Base-by-base conservation (phyloP, 805 yeast species). In the Cyberlindnera sargentensis region DNA sequence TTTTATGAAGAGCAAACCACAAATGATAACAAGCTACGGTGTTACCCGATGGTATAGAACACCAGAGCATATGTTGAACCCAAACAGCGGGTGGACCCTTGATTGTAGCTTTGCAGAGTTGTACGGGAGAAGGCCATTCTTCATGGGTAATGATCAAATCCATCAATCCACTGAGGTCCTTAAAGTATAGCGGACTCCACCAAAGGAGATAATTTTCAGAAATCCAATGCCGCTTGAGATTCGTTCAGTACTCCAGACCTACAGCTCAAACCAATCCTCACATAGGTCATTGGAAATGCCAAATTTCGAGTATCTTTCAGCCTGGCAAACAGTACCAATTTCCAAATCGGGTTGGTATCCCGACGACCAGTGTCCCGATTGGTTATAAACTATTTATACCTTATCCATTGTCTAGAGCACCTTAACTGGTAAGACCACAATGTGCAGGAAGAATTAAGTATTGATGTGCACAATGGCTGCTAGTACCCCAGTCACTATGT, bases 1-100 rank as follows among this genome's bases (percentile, higher is more conserved):
- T 87, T 9, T 62, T 47, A 51, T 60, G 47, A 64, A 61, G 40
- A 61, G 67, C 11, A 65, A 60, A 33, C 47, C 66, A 3, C 56
- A 66, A 29, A 70, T 75, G 11, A 84, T 85, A 27, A 85, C 95
- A 9, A 82, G 79, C 53, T 90, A 90, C 58, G 96, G 90, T 25
- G 96, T 96, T 1, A 90, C 97, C 0, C 67, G 97, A 46, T 90
- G 96, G 96, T 90, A 90, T 57, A 70, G 98, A 37, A 96, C 97
- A 0, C 98, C 98, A 0, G 98, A 90, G 56, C 69, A 90, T 39
- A 76, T 90, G 37, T 62, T 89, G 31, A 73, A 84, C 8, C 79
- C 4, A 83, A 83, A 45, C 71, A 77, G 3, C 83, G 90, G 37
- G 98, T 90, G 98, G 98, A 89, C 96, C 0, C 78, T 82, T 8